A percentile compares a stretch with the other conserved stretches of the same genome.
These are phyloP conservation scores for Sherardia arvensis DNA, from an alignment of 257 asterid species.

Conservation along the genomic window DNA sequence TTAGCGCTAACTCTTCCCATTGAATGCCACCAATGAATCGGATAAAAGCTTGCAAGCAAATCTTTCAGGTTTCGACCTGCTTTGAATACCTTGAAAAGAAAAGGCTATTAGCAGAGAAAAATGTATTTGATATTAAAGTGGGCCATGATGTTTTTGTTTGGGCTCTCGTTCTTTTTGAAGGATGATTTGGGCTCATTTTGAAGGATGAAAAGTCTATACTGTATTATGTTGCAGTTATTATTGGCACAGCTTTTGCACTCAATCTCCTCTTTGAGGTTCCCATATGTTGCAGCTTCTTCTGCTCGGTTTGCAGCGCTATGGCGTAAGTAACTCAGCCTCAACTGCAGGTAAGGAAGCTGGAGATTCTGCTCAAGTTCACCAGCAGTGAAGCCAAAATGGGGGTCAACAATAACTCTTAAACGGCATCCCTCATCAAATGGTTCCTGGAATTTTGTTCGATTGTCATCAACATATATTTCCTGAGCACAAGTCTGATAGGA, in stretches of 20 bases:
- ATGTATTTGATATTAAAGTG: neutral
- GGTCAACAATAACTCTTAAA: constrained; percentile 40
- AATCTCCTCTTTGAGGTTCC: constrained; percentile 79
- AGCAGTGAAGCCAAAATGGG: constrained; percentile 93
- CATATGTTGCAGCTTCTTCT: constrained; percentile 71
- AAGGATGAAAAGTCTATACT: no score
- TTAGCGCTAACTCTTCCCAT: no score
- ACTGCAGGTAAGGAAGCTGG: constrained; percentile 79
- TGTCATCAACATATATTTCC: no score
- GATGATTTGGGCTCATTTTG: no score
- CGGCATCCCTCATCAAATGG: constrained; percentile 9
- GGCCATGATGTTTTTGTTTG: neutral
- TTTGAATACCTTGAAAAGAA: neutral
- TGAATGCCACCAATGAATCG: no score
- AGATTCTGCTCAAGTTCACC: constrained; percentile 87
- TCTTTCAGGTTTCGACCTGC: no score
- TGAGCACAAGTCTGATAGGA: neutral
- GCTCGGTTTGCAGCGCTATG: constrained; percentile 77
- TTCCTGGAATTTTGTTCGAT: neutral
- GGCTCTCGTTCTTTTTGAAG: neutral
- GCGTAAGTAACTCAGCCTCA: constrained; percentile 30
- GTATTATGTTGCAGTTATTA: constrained; percentile 48
- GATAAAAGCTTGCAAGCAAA: no score
- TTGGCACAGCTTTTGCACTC: constrained; percentile 97
- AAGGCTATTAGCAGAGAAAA: neutral